Percentiles rank a stretch among this genome's conserved stretches.
These are phyloP conservation scores for Saccharata proteae DNA, from an alignment of 2,329 filamentous ascomycete genomes.

Conservation along the genomic window DNA sequence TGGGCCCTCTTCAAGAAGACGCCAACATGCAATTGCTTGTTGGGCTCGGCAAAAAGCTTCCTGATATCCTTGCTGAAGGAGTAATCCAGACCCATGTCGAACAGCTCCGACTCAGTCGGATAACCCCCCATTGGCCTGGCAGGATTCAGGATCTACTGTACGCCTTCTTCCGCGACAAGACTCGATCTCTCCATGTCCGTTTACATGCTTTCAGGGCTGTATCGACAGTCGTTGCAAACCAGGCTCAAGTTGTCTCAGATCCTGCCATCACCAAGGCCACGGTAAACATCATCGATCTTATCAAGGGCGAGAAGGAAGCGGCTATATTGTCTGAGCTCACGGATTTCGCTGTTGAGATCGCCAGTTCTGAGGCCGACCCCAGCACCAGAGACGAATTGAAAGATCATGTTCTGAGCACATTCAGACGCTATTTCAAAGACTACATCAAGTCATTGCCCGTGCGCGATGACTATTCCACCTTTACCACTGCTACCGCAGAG, in stretches of 20 bases:
- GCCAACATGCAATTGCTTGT: slow-evolving; percentile 57
- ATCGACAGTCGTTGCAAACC: slow-evolving; percentile 42
- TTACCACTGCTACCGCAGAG: slow-evolving; percentile 9
- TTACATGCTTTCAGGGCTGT: slow-evolving; percentile 52
- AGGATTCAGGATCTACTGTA: slow-evolving; percentile 49
- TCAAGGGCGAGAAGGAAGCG: slow-evolving; percentile 52
- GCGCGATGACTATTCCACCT: slow-evolving; percentile 10
- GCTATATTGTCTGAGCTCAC: slow-evolving; percentile 53
- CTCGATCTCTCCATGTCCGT: slow-evolving; percentile 40
- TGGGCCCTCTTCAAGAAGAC: slow-evolving; percentile 51
- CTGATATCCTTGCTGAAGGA: slow-evolving; percentile 50
- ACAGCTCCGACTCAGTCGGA: slow-evolving; percentile 59
- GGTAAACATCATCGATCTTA: slow-evolving; percentile 46
- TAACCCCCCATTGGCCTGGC: slow-evolving; percentile 54
- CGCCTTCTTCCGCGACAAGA: slow-evolving; percentile 6
- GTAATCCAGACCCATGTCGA: slow-evolving; percentile 57
- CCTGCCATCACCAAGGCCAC: slow-evolving; percentile 46
- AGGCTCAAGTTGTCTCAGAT: slow-evolving; percentile 41
- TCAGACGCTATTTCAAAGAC: slow-evolving; percentile 18
- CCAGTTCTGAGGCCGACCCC: slow-evolving; percentile 49
- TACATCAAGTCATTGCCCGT: slow-evolving; percentile 14
- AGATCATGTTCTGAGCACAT: slow-evolving; percentile 33
- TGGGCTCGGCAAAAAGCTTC: slow-evolving; percentile 47
- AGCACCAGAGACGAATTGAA: slow-evolving; percentile 49
- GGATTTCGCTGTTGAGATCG: slow-evolving; percentile 52